phyloP scores from a whole-genome alignment of 305 asterid genomes.

The Fraxinus albicans region DNA sequence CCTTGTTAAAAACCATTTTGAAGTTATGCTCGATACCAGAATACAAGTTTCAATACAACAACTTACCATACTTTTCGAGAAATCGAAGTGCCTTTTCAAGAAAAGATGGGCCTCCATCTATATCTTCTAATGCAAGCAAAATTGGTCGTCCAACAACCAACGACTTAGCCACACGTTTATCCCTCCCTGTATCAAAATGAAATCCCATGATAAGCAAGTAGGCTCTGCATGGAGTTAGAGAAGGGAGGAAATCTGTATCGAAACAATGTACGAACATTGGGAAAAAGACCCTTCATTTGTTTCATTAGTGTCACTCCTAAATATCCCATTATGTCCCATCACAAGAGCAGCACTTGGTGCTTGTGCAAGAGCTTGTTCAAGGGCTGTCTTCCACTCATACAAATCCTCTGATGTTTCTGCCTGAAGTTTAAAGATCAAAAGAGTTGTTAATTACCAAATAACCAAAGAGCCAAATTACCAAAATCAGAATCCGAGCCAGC shows the following conservation, averaged over 20 bases:
- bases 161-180: conserved; percentile 81
- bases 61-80: conserved; percentile 90
- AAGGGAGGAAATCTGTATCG: conserved; percentile 12
- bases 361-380: conserved; percentile 93
- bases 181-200: conserved; percentile 72
- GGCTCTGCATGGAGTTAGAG: conserved; percentile 3
- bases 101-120: conserved; percentile 98
- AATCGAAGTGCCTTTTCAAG: conserved; percentile 95
- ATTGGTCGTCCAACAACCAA: conserved; percentile 98
- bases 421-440: conserved; percentile 45
- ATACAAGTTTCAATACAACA: conserved; percentile 22
- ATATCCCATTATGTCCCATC: conserved; percentile 95
- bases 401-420: conserved; percentile 95
- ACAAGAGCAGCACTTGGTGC: conserved; percentile 99
- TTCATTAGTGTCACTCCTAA: conserved; percentile 77
- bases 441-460: conserved; percentile 14
- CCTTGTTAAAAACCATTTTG: conserved; percentile 9
- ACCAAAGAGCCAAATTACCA: not conserved
- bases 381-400: conserved; percentile 97
- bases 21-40: not conserved
- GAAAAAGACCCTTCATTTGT: conserved; percentile 77
- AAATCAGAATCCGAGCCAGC: conserved; percentile 4
- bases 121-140: conserved; percentile 95
- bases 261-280: conserved; percentile 62
- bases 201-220: conserved; percentile 14